Evolutionary conservation across 768 basidiomycete genomes (phyloP).

Genomic region (Boletus patriciae): DNA sequence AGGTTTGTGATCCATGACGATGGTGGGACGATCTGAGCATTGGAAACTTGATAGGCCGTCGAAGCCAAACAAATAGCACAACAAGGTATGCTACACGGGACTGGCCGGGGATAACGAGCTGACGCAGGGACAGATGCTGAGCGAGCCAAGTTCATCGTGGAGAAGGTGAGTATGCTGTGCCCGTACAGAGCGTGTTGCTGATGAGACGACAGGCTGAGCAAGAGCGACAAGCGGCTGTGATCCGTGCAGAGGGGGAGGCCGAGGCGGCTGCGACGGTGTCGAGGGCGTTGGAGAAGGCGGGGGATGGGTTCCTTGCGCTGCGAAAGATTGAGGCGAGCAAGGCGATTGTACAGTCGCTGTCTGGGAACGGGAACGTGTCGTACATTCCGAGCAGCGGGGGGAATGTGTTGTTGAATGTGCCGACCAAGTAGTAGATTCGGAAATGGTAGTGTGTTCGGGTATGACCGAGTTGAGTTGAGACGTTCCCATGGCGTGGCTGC

Average conservation of each 20-base stretch:
- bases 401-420: conserved; percentile 82
- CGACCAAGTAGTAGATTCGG: conserved; percentile 40
- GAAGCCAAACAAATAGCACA: conserved; percentile 99
- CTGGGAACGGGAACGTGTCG: conserved; percentile 79
- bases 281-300: conserved; percentile 85
- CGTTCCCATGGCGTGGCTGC: conserved; percentile 31
- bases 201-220: conserved; percentile 80
- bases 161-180: conserved; percentile 63
- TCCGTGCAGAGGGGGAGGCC: conserved; percentile 97
- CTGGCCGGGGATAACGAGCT: conserved; percentile 7
- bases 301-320: conserved; percentile 93
- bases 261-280: conserved; percentile 96
- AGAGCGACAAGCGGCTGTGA: conserved; percentile 97
- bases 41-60: conserved; percentile 60
- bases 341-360: conserved; percentile 87
- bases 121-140: conserved; percentile 73
- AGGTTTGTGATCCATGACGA: conserved; percentile 36
- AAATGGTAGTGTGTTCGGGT: conserved; percentile 9
- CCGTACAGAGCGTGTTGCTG: conserved; percentile 13
- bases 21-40: neutral
- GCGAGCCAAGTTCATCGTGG: conserved; percentile 98
- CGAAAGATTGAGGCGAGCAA: conserved; percentile 97
- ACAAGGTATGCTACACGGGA: conserved; percentile 62
- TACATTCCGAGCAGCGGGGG: conserved; percentile 83
- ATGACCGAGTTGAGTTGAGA: conserved; percentile 13